Percentiles rank a stretch among this genome's conserved stretches.
These are phyloP conservation scores for Medicago truncatula DNA, from an alignment of 306 rosid species.

Conservation along the genomic window DNA sequence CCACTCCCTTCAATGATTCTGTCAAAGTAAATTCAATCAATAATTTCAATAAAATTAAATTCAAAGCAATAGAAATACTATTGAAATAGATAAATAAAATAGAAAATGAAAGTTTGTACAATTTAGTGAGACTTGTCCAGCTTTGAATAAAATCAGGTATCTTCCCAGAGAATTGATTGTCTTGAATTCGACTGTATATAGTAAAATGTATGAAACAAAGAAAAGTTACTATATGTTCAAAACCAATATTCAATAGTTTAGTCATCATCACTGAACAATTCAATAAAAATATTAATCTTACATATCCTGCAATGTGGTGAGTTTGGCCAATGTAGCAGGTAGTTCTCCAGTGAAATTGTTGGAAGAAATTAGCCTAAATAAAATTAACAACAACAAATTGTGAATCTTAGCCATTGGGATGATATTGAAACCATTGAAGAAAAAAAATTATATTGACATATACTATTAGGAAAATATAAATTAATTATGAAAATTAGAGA, in stretches of 20 bases:
- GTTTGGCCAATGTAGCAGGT: constrained; percentile 52
- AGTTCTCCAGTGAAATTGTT: constrained; percentile 61
- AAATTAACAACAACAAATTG: background rate
- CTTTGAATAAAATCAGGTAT: constrained; percentile 64
- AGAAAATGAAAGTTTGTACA: constrained; percentile 40
- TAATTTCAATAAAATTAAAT: background rate
- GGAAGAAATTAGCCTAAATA: constrained; percentile 52
- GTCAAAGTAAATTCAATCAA: constrained; percentile 13
- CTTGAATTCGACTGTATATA: constrained; percentile 57
- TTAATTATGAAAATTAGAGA: background rate
- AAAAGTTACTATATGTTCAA: background rate
- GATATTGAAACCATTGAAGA: background rate
- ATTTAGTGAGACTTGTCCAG: constrained; percentile 55
- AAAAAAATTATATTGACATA: background rate
- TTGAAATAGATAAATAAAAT: background rate
- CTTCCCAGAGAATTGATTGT: constrained; percentile 58
- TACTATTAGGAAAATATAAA: background rate
- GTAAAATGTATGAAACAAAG: background rate
- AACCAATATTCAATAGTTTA: background rate
- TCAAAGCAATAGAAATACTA: background rate
- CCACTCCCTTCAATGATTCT: constrained; percentile 65
- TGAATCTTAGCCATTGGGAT: background rate
- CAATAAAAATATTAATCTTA: constrained; percentile 41
- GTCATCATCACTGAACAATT: background rate
- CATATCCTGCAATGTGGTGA: constrained; percentile 55